Conservation (phyloP, 1,284 basidiomycete genomes). For the Inonotus obliquus region DNA sequence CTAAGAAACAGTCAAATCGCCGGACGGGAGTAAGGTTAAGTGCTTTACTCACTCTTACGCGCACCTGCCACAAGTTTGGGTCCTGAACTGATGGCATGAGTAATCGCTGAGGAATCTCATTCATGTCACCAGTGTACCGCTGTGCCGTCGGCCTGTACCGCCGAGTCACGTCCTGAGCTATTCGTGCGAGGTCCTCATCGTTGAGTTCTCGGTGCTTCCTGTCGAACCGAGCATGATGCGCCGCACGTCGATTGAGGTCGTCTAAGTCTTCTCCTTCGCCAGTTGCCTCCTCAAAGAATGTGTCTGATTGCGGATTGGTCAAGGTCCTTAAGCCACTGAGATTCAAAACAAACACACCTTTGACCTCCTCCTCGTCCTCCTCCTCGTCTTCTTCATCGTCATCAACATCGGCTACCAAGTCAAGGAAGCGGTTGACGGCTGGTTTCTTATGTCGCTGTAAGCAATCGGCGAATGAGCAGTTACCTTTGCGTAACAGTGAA, state of each 20-base stretch:
- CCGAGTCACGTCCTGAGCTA: constrained; percentile 81
- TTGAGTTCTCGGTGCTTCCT: constrained; percentile 72
- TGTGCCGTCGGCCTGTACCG: constrained; percentile 70
- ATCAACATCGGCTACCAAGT: constrained; percentile 92
- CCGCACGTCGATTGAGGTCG: constrained; percentile 53
- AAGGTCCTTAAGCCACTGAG: constrained; percentile 22
- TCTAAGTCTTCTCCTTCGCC: constrained; percentile 67
- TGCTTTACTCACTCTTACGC: constrained; percentile 74
- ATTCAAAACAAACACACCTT: constrained; percentile 43
- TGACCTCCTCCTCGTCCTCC: constrained; percentile 80
- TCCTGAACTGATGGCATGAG: constrained; percentile 97
- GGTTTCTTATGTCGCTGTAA: constrained; percentile 56
- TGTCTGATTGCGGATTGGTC: constrained; percentile 38
- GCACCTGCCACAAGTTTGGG: constrained; percentile 93
- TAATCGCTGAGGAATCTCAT: constrained; percentile 91
- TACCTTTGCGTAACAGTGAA: background rate
- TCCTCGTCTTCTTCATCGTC: constrained; percentile 96
- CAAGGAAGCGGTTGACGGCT: constrained; percentile 80
- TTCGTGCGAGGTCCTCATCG: constrained; percentile 81
- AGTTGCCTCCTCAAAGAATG: constrained; percentile 78
- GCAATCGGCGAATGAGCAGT: constrained; percentile 2
- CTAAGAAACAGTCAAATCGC: constrained; percentile 36
- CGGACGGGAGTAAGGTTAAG: background rate
- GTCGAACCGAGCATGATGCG: constrained; percentile 78
- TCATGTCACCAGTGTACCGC: constrained; percentile 86